Evolutionary conservation across 2,329 filamentous ascomycete species (phyloP), one percentile per base, ranked within the genome.

Genomic region (Acephala macrosclerotiorum): DNA sequence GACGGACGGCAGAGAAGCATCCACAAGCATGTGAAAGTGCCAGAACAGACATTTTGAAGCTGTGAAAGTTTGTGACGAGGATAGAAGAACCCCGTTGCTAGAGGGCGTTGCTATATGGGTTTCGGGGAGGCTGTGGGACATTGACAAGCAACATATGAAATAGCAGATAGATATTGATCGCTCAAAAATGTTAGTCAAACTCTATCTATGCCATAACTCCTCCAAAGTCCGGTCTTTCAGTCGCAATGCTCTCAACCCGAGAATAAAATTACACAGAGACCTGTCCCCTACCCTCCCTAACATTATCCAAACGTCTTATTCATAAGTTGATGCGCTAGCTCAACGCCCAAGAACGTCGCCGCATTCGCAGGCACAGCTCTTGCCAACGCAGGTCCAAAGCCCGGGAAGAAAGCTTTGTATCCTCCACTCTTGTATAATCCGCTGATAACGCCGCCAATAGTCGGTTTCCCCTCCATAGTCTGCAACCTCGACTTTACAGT

Each of bases 281-380:
- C 25, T 49, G 7, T 49, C 20, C n/a, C 20, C n/a, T 49, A 49
- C 20, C 20, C 47, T 38, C 3, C 14, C n/a, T 3, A 29, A 38
- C 35, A 20, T 58, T 67, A 84, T 22, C 82, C 87, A 76, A 95
- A 93, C 58, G 86, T 80, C 84, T 89, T 94, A 71, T 87, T 89
- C 91, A 96, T 93, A 55, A 89, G 89, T 80, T 92, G 89, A 76
- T 96, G 92, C 51, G 92, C 92, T 77, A 95, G 79, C 82, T 96
- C 92, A 8, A 96, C 92, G 12, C 92, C 92, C 75, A 94, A 80
- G 75, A 99, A 99, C 2, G 96, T 98, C 36, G 96, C 96, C 1
- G 96, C 96, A 77, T 99, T 99, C 11, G 96, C 96, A 7, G 96
- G 96, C 51, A 98, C 94, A 4, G 96, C 96, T 80, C 96, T 89